Evolutionary conservation across 139 green algal genomes (phyloP).

Genomic region (Coelastrella sp.): DNA sequence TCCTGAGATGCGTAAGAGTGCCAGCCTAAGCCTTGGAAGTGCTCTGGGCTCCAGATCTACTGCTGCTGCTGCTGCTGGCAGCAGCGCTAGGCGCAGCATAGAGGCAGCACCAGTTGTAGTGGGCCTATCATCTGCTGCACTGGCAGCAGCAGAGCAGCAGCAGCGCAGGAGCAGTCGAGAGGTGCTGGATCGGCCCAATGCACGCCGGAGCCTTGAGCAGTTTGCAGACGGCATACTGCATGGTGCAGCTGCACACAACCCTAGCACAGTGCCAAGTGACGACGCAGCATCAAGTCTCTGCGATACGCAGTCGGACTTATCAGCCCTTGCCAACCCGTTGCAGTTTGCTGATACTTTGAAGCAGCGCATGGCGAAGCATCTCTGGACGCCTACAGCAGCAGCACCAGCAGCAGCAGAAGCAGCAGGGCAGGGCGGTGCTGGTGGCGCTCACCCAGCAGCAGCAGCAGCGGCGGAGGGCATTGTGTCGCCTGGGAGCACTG

Average conservation of each 20-base stretch:
- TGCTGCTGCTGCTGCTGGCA: neutral
- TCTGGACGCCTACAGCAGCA: neutral
- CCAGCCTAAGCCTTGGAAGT: neutral
- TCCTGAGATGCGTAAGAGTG: neutral
- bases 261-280: too few species aligned
- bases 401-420: neutral
- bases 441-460: neutral
- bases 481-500: neutral
- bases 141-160: conserved; percentile 22
- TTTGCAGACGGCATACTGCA: too few species aligned
- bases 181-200: neutral
- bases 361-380: conserved; percentile 33
- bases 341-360: conserved; percentile 18
- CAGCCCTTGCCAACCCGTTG: conserved; percentile 30
- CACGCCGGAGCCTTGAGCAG: too few species aligned
- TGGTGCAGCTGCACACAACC: too few species aligned
- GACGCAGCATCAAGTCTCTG: conserved; percentile 17
- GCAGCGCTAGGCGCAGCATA: neutral
- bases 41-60: neutral
- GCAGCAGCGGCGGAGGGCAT: neutral
- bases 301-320: conserved; percentile 15
- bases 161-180: neutral
- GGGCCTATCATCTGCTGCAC: neutral
- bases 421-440: neutral
- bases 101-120: neutral